These are phyloP conservation scores for Verruconis gallopava DNA, from an alignment of 2,329 filamentous ascomycete genomes.

Conservation along the genomic window DNA sequence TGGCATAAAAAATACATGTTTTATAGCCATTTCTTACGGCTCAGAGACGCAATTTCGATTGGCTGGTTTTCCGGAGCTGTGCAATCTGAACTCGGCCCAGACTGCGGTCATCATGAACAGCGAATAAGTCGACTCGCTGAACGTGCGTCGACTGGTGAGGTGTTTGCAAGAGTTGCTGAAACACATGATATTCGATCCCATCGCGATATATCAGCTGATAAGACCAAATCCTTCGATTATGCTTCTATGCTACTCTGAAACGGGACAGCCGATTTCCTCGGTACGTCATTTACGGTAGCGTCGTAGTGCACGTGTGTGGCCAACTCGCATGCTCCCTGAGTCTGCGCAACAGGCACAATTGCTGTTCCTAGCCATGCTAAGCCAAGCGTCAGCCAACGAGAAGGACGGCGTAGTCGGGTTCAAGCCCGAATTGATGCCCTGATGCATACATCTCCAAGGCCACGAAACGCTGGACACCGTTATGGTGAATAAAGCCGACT, in stretches of 20 bases:
- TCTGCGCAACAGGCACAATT: no score
- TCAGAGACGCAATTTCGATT: no score
- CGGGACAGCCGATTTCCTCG: not conserved
- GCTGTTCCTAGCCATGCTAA: not conserved
- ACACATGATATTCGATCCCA: not conserved
- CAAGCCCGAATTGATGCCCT: not conserved
- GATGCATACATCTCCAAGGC: not conserved
- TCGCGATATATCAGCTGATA: no score
- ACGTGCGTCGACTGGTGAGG: not conserved
- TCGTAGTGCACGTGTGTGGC: not conserved
- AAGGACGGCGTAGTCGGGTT: not conserved
- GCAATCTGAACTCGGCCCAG: no score
- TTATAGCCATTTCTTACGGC: no score
- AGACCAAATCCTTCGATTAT: not conserved
- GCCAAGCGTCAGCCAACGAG: not conserved
- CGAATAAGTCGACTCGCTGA: not conserved
- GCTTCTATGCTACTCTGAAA: not conserved
- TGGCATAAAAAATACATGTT: no score
- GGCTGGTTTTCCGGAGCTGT: no score
- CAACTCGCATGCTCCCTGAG: not conserved
- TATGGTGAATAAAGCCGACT: not conserved
- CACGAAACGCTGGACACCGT: not conserved
- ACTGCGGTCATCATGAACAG: no score
- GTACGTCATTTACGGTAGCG: not conserved
- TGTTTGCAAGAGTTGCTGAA: not conserved